Evolutionary conservation across 2,329 filamentous ascomycete species (phyloP), one percentile per base, ranked within the genome.

Genomic region (Cercospora sojina): DNA sequence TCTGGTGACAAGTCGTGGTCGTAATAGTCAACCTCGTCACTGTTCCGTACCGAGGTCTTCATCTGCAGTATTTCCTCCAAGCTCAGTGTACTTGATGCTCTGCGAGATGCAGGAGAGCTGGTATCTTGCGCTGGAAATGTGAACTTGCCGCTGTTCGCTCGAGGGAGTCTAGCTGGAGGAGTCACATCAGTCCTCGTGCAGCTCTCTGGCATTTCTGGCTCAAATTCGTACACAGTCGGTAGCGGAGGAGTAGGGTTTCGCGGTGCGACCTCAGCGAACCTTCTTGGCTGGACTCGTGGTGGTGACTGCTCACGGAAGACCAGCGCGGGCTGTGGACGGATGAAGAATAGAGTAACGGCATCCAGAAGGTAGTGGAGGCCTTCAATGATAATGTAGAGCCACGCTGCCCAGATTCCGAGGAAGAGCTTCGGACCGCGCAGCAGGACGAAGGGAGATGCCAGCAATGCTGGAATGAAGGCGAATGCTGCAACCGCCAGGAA

Each of bases 101-200:
- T 49, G 13, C 53, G 56, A 25, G 41, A 59, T n/a, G 43, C 13
- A 9, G 64, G 43, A 9, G 53, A 43, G 29, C 64, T 63, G 23
- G 51, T 43, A 1, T 55, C 35, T 13, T 58, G 38, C 20, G 51
- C 23, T 29, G 64, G 38, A 13, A 29, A 31, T 1, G 51, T 35
- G 5, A 35, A 60, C 9, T 27, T 57, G 51, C 41, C 57, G 59
- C 64, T 65, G 51, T 51, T 62, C 20, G 49, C 27, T 57, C 64
- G 49, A 12, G 58, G 47, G 27, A 13, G 49, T 25, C 43, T 55
- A 27, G 18, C n/a, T 18, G 47, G 31, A 12, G 31, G 59, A n/a
- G 59, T 56, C 59, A 53, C 10, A 29, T 55, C 20, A 25, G 27
- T 25, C 18, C 59, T 25, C 27, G 13, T 20, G 43, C 31, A 25